Percentiles rank a stretch among this genome's conserved stretches.
phyloP scores from a whole-genome alignment of 495 filamentous ascomycete species.

The Talaromyces liani region DNA sequence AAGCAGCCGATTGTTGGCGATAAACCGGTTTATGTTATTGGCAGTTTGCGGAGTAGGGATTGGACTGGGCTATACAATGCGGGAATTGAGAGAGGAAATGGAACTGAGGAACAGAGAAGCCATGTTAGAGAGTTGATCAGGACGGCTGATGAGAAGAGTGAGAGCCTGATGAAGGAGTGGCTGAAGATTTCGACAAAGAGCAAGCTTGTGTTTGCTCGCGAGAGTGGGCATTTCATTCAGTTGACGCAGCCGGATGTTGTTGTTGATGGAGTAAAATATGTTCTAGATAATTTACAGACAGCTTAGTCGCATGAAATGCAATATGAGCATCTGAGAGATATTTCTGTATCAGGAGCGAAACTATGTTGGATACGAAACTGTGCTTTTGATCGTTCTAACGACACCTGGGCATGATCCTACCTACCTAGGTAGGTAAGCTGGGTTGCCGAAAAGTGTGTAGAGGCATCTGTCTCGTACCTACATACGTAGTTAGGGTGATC shows the following conservation, averaged over 20 bases:
- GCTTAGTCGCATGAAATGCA: background rate
- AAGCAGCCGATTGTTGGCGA: constrained; percentile 10
- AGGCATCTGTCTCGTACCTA: too few relatives aligned
- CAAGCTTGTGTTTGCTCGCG: constrained; percentile 20
- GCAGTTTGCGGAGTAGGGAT: constrained; percentile 21
- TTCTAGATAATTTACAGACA: constrained; percentile 14
- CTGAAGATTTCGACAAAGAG: constrained; percentile 25
- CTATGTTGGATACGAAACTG: too few relatives aligned
- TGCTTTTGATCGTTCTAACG: too few relatives aligned
- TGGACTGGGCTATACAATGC: constrained; percentile 23
- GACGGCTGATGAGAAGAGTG: constrained; percentile 23
- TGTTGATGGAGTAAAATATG: constrained; percentile 19
- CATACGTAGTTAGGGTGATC: too few relatives aligned
- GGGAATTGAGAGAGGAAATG: constrained; percentile 24
- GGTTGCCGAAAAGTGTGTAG: too few relatives aligned
- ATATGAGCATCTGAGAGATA: too few relatives aligned
- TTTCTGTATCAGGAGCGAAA: too few relatives aligned
- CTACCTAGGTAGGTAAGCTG: too few relatives aligned
- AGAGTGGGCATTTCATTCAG: constrained; percentile 30
- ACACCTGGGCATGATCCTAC: too few relatives aligned
- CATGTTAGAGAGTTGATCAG: constrained; percentile 22
- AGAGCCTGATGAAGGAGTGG: constrained; percentile 21
- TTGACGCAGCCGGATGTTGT: constrained; percentile 21
- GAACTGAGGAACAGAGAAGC: constrained; percentile 25
- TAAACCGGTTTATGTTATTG: constrained; percentile 16